Conservation (phyloP, 2,329 filamentous ascomycete species). For the Aspergillus jensenii region DNA sequence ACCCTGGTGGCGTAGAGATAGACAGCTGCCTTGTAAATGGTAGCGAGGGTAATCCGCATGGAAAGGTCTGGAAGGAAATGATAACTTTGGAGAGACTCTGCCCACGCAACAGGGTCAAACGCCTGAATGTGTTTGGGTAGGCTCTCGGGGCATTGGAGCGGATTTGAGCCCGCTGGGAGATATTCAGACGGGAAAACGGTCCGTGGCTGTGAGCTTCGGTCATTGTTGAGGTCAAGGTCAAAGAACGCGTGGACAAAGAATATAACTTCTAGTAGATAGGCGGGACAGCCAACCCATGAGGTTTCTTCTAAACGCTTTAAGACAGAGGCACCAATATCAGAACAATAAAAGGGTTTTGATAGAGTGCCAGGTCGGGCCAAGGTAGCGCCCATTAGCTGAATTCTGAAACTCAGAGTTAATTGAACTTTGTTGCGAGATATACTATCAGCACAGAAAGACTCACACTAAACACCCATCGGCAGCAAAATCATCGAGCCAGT, state of each 20-base stretch:
- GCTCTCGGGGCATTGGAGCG: conserved; percentile 29
- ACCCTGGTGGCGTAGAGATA: conserved; percentile 43
- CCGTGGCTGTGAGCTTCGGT: conserved; percentile 25
- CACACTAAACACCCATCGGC: conserved; percentile 40
- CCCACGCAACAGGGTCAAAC: conserved; percentile 40
- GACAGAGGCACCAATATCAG: conserved; percentile 34
- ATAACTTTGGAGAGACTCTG: conserved; percentile 38
- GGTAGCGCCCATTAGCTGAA: conserved; percentile 45
- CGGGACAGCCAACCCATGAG: conserved; percentile 42
- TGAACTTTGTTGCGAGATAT: background rate
- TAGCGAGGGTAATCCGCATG: conserved; percentile 49
- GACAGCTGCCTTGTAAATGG: conserved; percentile 39
- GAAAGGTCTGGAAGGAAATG: conserved; percentile 49
- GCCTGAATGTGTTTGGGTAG: conserved; percentile 40
- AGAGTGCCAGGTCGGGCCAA: conserved; percentile 40
- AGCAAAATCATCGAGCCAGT: conserved; percentile 38
- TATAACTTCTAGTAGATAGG: conserved; percentile 41
- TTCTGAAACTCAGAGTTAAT: conserved; percentile 22
- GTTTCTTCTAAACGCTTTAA: conserved; percentile 42
- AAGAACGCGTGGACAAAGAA: conserved; percentile 42
- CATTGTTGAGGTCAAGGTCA: conserved; percentile 29
- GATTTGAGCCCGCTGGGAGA: conserved; percentile 27
- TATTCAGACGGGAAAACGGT: conserved; percentile 28
- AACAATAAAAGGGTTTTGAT: conserved; percentile 39
- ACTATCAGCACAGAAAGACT: conserved; percentile 5